Percentiles rank a stretch among this genome's conserved stretches.
Evolutionary conservation across 495 filamentous ascomycete genomes (phyloP).

Genomic region (Annulohypoxylon bovei): DNA sequence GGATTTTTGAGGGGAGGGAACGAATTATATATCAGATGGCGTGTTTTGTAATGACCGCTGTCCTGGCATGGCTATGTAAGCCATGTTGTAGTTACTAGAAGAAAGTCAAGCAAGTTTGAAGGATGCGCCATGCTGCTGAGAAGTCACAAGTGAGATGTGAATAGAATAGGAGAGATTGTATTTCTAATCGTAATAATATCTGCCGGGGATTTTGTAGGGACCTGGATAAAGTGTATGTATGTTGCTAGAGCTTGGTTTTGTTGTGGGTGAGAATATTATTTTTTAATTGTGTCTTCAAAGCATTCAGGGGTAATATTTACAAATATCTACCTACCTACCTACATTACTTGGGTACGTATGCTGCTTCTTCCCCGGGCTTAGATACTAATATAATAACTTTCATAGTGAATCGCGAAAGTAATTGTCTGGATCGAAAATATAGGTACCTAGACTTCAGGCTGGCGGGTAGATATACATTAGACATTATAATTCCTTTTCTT

Average conservation of each 20-base stretch:
- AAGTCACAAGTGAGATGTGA: not conserved
- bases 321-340: too few relatives aligned
- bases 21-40: slow-evolving; percentile 15
- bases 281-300: too few relatives aligned
- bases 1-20: not conserved
- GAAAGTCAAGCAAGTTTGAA: not conserved
- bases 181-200: not conserved
- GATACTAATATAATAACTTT: too few relatives aligned
- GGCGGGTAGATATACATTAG: slow-evolving; percentile 2
- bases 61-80: not conserved
- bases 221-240: not conserved
- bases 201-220: not conserved
- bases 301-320: not conserved
- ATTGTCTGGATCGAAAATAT: not conserved
- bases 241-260: too few relatives aligned
- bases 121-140: not conserved
- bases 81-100: slow-evolving; percentile 1
- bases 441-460: too few relatives aligned
- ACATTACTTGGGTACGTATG: too few relatives aligned
- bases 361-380: too few relatives aligned
- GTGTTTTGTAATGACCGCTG: not conserved
- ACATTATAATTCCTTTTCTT: not conserved
- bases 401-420: too few relatives aligned
- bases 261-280: too few relatives aligned
- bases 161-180: not conserved